These are phyloP conservation scores for Schizochytrium sp. DNA, from an alignment of 108 stramenopile species.

Conservation along the genomic window DNA sequence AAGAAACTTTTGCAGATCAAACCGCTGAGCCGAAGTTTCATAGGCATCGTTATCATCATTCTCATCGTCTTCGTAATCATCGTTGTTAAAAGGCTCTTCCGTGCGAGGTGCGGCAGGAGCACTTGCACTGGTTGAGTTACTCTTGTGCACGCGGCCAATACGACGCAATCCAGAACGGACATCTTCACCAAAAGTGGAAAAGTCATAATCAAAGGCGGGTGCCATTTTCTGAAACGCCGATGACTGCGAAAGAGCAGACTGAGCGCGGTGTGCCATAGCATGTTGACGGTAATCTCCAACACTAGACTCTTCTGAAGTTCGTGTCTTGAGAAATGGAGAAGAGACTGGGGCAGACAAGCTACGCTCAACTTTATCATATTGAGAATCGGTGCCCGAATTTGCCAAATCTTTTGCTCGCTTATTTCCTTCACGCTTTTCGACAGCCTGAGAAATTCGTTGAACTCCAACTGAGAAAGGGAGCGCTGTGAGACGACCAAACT, in stretches of 20 bases:
- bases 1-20: slow-evolving; percentile 52
- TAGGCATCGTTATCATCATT: slow-evolving; percentile 31
- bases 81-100: neutral
- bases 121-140: neutral
- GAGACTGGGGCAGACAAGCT: slow-evolving; percentile 8
- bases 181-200: slow-evolving; percentile 1
- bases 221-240: slow-evolving; percentile 41
- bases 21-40: neutral
- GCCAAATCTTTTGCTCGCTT: neutral
- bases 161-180: neutral
- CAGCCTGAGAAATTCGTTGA: slow-evolving; percentile 10
- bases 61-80: neutral
- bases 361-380: neutral
- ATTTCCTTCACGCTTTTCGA: neutral
- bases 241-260: too few relatives aligned
- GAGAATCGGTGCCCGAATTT: neutral
- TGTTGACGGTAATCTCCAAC: neutral
- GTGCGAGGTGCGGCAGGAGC: neutral
- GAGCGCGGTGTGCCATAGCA: too few relatives aligned
- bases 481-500: slow-evolving; percentile 30
- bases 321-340: neutral
- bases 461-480: slow-evolving; percentile 4
- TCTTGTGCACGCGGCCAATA: neutral
- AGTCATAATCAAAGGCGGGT: slow-evolving; percentile 19
- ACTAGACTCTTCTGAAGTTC: slow-evolving; percentile 7